These are phyloP conservation scores for Ganoderma boninense DNA, from an alignment of 1,284 basidiomycete species.

Conservation along the genomic window DNA sequence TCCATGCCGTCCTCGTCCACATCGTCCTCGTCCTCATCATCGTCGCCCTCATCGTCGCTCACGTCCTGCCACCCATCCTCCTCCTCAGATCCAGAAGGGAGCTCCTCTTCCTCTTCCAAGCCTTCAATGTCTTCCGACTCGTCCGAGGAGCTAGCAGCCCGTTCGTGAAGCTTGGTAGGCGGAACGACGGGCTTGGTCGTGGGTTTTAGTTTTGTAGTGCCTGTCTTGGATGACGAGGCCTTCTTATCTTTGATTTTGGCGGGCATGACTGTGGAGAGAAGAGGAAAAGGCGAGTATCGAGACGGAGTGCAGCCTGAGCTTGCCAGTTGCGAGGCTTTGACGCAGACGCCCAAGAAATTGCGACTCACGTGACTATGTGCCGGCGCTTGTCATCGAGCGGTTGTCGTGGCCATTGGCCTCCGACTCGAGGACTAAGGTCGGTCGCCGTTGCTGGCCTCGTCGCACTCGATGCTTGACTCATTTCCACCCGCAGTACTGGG, in stretches of 20 bases:
- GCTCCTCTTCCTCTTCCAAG: slow-evolving; percentile 42
- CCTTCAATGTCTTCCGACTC: slow-evolving; percentile 36
- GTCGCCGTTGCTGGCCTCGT: too few relatives aligned
- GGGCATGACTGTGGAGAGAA: slow-evolving; percentile 11
- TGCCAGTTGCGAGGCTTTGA: background rate
- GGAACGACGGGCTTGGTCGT: slow-evolving; percentile 13
- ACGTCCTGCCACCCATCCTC: slow-evolving; percentile 44
- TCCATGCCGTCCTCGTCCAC: slow-evolving; percentile 73
- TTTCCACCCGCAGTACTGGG: too few relatives aligned
- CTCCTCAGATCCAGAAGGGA: slow-evolving; percentile 14
- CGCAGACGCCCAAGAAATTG: slow-evolving; percentile 24
- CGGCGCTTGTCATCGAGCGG: background rate
- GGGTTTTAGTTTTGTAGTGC: slow-evolving; percentile 10
- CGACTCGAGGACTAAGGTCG: too few relatives aligned
- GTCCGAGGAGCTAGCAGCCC: slow-evolving; percentile 24
- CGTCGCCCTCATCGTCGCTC: slow-evolving; percentile 42
- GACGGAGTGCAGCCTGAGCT: too few relatives aligned
- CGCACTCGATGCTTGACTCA: too few relatives aligned
- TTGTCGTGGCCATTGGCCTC: too few relatives aligned
- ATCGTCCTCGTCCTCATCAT: slow-evolving; percentile 56
- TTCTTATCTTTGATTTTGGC: slow-evolving; percentile 21
- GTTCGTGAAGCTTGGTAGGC: slow-evolving; percentile 23
- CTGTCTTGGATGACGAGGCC: background rate
- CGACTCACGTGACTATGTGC: slow-evolving; percentile 4
- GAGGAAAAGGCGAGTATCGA: background rate